A percentile compares a stretch with the other conserved stretches of the same genome.
These are phyloP conservation scores for Hevea brasiliensis DNA, from an alignment of 345 rosid genomes.

Conservation along the genomic window DNA sequence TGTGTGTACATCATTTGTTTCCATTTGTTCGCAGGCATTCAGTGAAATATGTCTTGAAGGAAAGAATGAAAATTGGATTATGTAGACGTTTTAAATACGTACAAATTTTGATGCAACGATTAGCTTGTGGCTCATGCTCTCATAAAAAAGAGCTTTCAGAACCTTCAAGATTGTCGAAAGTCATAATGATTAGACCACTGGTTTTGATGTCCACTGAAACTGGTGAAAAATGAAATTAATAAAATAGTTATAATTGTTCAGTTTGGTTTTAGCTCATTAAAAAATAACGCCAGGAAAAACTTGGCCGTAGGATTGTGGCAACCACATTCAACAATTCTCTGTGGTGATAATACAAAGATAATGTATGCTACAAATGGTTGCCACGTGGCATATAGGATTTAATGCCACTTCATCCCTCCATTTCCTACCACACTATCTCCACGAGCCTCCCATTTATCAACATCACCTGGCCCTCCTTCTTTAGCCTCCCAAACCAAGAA, in stretches of 20 bases:
- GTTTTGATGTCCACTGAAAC: too few relatives aligned
- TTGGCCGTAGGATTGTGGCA: conserved; percentile 23
- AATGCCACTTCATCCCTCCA: conserved; percentile 21
- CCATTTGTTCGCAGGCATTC: too few relatives aligned
- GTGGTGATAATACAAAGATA: conserved; percentile 48
- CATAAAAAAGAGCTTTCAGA: too few relatives aligned
- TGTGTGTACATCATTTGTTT: not conserved
- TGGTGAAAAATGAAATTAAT: too few relatives aligned
- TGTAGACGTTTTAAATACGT: too few relatives aligned
- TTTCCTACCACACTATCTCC: conserved; percentile 28
- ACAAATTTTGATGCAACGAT: not conserved
- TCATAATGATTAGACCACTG: too few relatives aligned
- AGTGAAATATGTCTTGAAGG: too few relatives aligned
- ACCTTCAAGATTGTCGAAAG: too few relatives aligned
- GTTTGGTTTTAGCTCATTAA: not conserved
- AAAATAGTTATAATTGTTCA: not conserved
- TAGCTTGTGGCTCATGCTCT: not conserved
- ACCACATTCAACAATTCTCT: conserved; percentile 25
- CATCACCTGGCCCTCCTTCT: not conserved
- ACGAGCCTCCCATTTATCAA: conserved; percentile 26
- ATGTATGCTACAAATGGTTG: conserved; percentile 39
- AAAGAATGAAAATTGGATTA: too few relatives aligned
- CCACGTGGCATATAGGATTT: conserved; percentile 66
- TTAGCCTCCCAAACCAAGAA: not conserved
- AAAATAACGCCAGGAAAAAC: not conserved